Base-by-base conservation (phyloP, 352 stramenopile species). In the Aphanomyces euteiches region DNA sequence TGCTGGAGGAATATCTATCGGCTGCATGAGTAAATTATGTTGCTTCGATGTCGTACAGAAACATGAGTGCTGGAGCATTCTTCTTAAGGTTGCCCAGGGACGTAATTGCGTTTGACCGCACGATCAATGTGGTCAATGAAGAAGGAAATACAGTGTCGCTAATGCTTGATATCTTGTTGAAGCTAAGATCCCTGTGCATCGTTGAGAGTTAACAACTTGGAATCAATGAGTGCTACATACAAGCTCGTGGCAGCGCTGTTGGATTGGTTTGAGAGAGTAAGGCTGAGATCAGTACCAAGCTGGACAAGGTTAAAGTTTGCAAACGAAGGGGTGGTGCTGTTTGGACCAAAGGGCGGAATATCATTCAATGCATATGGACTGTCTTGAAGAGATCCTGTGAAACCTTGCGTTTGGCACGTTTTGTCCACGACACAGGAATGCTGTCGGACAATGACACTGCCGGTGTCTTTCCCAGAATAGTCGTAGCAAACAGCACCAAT, bases 401-500 rank as follows among this genome's bases (percentile, higher is more conserved):
- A 28, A 28, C 28, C 28, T 39, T 61, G 54, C 19, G 54, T 19
- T 17, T 61, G 54, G 54, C 54, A 61, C 17, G 7, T 61, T 28
- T 28, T 61, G 37, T 61, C 54, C 17, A 61, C 54, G 34, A 61
- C 34, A 37, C 54, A 61, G 54, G 2, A 61, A 10, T 37, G 54
- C 17, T 19, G 8, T 39, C 54, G 54, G 6, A 61, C 28, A 28
- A 61, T 37, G 1, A 61, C 54, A 39, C 15, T 39, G 34, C 54
- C 54, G 28, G 54, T 61, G 15, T 37, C 21, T 28, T 61, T 70
- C 21, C 34, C 39, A 12, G 19, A 15, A 19, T 1, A 4, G 19
- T 70, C 64, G 40, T 63, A 70, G 64, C 64, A 70, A 5, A 56
- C 28, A 15, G 28, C 34, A n/a, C 64, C 64, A 5, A 56, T 12